Evolutionary conservation across 345 rosid genomes (phyloP), one percentile per base, ranked within the genome.

Genomic region (Heritiera fomes): DNA sequence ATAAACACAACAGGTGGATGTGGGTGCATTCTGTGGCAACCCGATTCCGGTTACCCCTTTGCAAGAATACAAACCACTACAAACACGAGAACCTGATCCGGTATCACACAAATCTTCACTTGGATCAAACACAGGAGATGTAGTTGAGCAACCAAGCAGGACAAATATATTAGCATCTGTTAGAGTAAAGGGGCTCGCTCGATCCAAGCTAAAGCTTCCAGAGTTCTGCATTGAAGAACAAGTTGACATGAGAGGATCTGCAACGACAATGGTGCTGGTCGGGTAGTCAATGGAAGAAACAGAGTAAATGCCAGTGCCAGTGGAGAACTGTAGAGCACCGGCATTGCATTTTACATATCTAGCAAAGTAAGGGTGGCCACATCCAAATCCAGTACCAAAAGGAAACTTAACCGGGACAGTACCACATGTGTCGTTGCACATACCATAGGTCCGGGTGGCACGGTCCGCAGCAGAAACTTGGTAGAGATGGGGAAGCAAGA

Each of bases 181-280:
- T 40, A 89, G 55, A n/a, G 85, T 64, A 85, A 91, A 91, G 2
- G 92, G 92, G 80, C 89, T 87, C 17, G 87, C 76, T 7, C 80
- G 78, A 62, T 89, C 92, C 80, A 89, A 79, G 87, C 84, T 82
- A 75, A 91, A 91, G 71, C 91, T 83, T 53, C 94, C 94, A 3
- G 92, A 88, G 79, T 88, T 83, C 83, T 88, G 91, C 92, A 87
- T 89, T 50, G 89, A 91, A 70, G 82, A 79, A 75, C 94, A 91
- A 61, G 90, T 89, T 23, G 94, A 88, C 92, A 91, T 91, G 43
- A 91, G 73, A 65, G 92, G 92, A 68, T 89, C 92, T 15, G 79
- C 41, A 77, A 89, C 61, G 58, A 81, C 76, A 15, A 91, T 65
- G 7, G 83, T 83, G 82, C 77, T 82, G 83, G 79, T 65, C 56